Evolutionary conservation across 495 filamentous ascomycete species (phyloP), one percentile per base, ranked within the genome.

Genomic region (Lasiosphaeria miniovina): DNA sequence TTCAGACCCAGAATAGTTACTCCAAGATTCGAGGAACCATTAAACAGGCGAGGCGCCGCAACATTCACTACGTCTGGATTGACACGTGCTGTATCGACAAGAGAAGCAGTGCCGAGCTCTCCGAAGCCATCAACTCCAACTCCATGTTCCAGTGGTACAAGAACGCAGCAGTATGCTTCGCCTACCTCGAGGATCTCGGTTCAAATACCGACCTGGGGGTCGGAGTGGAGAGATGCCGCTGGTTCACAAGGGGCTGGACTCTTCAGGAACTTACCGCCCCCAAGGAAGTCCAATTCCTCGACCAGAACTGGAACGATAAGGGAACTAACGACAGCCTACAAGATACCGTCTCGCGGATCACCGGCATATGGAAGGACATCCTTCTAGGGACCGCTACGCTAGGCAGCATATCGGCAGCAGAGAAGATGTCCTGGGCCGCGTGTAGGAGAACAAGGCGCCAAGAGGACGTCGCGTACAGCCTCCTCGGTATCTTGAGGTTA

Each of bases 401-500:
- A 17, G 6, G 11, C 11, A 49, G 11, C 12, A 49, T 49, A 6
- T 6, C 46, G 7, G 45, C 57, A 15, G 63, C 55, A 31, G 15
- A 38, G 38, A 64, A 36, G 51, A 59, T 66, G 49, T 61, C 48
- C 4, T 68, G 66, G 64, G 59, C 49, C 9, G 40, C 66, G 1
- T 38, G 51, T 9, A 49, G 64, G n/a, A n/a, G 38, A n/a, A 61
- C 61, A 11, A 57, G 56, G 0, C 57, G 53, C 14, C 4, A 33
- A 3, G 63, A 66, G 38, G 63, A 66, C 38, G 36, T 45, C 8
- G 61, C 58, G 4, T 63, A 66, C 32, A 61, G 49, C 40, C 49
- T 68, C 9, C 48, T 71, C 12, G 61, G 64, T 34, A 40, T 71
- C 32, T 64, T 71, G 64, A 56, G 34, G 53, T 69, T 33, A 67